A percentile compares a stretch with the other conserved stretches of the same genome.
phyloP scores from a whole-genome alignment of 352 stramenopile species.

The Globisporangium barbulae region DNA sequence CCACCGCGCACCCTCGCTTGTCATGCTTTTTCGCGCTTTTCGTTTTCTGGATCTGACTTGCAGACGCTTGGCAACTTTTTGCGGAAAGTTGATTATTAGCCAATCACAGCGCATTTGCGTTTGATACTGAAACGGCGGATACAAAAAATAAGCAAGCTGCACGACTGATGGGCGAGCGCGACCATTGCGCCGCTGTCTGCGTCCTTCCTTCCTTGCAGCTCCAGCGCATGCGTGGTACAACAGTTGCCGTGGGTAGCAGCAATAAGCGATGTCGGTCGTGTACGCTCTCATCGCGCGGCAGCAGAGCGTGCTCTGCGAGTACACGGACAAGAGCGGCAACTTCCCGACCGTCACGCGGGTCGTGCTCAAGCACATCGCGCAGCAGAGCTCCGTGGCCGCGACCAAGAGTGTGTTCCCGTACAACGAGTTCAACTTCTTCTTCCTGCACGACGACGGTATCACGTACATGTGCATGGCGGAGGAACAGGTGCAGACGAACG shows the following conservation, averaged over 20 bases:
- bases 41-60: constrained; percentile 6
- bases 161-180: constrained; percentile 7
- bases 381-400: constrained; percentile 34
- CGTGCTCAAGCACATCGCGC: constrained; percentile 66
- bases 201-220: background rate
- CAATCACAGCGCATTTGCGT: background rate
- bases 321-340: constrained; percentile 72
- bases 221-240: constrained; percentile 10
- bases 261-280: constrained; percentile 62
- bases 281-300: constrained; percentile 69
- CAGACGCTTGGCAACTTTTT: constrained; percentile 2
- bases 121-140: constrained; percentile 7
- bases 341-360: constrained; percentile 71
- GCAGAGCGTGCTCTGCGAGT: constrained; percentile 77
- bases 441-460: constrained; percentile 64
- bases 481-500: constrained; percentile 67
- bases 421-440: constrained; percentile 84
- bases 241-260: background rate
- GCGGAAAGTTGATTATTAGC: background rate
- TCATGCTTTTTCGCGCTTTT: background rate
- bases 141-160: background rate
- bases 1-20: background rate
- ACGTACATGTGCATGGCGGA: constrained; percentile 85
- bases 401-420: constrained; percentile 69
- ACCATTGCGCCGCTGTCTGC: constrained; percentile 6